Conservation (phyloP, 345 rosid species). For the Combretum micranthum region DNA sequence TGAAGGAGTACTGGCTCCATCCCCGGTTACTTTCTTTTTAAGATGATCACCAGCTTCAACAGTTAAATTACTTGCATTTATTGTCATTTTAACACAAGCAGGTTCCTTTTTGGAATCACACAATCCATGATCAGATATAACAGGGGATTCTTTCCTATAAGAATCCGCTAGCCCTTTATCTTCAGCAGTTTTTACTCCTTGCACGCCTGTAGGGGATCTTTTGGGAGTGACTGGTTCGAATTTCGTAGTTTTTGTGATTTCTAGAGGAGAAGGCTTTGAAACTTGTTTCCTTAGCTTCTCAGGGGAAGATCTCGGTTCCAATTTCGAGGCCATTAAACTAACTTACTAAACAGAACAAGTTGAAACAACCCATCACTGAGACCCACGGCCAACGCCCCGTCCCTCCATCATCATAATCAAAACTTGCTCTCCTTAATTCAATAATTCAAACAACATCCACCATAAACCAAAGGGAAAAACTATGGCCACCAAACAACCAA, state of each 20-base stretch:
- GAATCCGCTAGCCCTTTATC: constrained; percentile 15
- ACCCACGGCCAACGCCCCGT: constrained; percentile 13
- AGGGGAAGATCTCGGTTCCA: constrained; percentile 26
- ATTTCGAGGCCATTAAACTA: constrained; percentile 53
- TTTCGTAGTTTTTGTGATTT: constrained; percentile 25
- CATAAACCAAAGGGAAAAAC: constrained; percentile 9
- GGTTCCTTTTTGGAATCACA: constrained; percentile 29
- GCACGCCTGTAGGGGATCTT: constrained; percentile 13
- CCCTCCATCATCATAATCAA: constrained; percentile 11
- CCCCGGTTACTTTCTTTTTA: constrained; percentile 23
- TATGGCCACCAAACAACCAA: neutral
- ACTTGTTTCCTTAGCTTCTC: constrained; percentile 30
- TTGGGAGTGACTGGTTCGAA: constrained; percentile 25
- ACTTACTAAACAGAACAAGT: constrained; percentile 13
- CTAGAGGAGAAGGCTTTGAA: constrained; percentile 25
- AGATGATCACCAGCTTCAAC: constrained; percentile 15
- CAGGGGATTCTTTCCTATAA: constrained; percentile 12
- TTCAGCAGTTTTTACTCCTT: constrained; percentile 17
- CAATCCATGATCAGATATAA: constrained; percentile 32
- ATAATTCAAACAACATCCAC: constrained; percentile 20
- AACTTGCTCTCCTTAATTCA: neutral
- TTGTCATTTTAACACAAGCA: constrained; percentile 16
- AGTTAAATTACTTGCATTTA: constrained; percentile 9
- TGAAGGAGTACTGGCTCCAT: constrained; percentile 18
- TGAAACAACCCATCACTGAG: constrained; percentile 23